phyloP scores from a whole-genome alignment of 192 early-diverging fungal genomes.

The Cetraspora pellucida region DNA sequence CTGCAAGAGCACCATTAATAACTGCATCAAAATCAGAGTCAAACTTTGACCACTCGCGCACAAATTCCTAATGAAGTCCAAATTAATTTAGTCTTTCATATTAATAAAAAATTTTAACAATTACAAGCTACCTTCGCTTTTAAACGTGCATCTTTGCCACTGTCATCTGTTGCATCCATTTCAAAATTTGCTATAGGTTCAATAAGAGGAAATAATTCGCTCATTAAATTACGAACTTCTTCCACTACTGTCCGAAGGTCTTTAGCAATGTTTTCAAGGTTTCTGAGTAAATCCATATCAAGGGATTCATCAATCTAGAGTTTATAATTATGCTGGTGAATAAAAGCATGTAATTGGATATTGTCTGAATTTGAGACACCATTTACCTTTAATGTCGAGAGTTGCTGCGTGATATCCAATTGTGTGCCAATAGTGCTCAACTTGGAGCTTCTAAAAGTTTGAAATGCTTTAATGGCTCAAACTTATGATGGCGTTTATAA shows the following conservation, averaged over 20 bases:
- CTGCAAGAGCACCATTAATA: neutral
- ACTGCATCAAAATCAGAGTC: neutral
- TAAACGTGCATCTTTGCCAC: slow-evolving; percentile 33
- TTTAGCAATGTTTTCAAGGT: slow-evolving; percentile 25
- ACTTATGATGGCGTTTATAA: neutral
- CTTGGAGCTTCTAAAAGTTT: neutral
- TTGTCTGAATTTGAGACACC: neutral
- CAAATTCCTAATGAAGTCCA: neutral
- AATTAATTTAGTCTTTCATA: neutral
- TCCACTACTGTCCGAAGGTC: slow-evolving; percentile 25
- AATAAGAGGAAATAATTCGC: slow-evolving; percentile 38
- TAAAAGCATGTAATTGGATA: neutral
- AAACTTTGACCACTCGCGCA: slow-evolving; percentile 19
- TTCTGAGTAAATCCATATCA: neutral
- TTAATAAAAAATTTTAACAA: neutral
- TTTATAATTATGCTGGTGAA: neutral
- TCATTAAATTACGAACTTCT: slow-evolving; percentile 24
- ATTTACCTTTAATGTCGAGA: neutral
- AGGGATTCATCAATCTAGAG: neutral
- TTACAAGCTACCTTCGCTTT: slow-evolving; percentile 39
- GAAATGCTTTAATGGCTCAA: neutral
- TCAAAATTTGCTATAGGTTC: slow-evolving; percentile 43
- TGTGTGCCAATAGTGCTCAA: neutral
- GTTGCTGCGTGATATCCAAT: slow-evolving; percentile 11
- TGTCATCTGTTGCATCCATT: slow-evolving; percentile 41